Evolutionary conservation across 2,329 filamentous ascomycete genomes (phyloP), one percentile per base, ranked within the genome.

Genomic region (Pyrenochaeta sp.): DNA sequence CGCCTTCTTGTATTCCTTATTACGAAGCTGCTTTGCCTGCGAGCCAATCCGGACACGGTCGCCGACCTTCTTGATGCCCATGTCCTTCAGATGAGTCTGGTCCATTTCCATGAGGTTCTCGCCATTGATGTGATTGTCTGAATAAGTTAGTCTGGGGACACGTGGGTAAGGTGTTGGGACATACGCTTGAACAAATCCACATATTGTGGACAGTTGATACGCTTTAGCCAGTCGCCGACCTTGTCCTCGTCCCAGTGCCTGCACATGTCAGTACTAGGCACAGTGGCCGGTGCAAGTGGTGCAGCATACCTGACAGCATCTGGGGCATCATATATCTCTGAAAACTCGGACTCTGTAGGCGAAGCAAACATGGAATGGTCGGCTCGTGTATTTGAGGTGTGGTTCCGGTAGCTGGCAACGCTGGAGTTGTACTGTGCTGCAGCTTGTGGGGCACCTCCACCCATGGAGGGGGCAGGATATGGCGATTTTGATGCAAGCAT

Each of bases 101-200:
- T 99, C 95, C 83, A 97, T 94, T 78, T 99, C 95, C 65, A 99
- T 84, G 39, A 99, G 82, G 72, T 96, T 97, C 79, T 97, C 92
- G 68, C 95, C 95, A 73, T 95, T 99, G 81, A 99, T 97, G 76
- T 98, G 91, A 75, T 99, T 97, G 72, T 88, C 83, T 86, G 56
- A 35, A 56, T 37, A 64, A 20, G 68, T 73, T 35, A 73, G 63
- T 33, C n/a, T 14, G 33, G 15, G 33, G 27, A 15, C 21, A 7
- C 21, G 36, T 7, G 23, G 23, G 32, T 7, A 29, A 15, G 29
- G 7, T 18, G 32, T 46, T 31, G 29, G 6, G 15, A 60, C 61
- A 47, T 77, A 85, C 84, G 79, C 88, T 78, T 90, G 77, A 97
- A 97, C 21, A 97, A 78, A 69, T 90, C 88, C 73, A 97, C 92